A percentile compares a stretch with the other conserved stretches of the same genome.
Evolutionary conservation across 2,329 filamentous ascomycete genomes (phyloP).

Genomic region (Pseudovirgaria hyperparasitica): DNA sequence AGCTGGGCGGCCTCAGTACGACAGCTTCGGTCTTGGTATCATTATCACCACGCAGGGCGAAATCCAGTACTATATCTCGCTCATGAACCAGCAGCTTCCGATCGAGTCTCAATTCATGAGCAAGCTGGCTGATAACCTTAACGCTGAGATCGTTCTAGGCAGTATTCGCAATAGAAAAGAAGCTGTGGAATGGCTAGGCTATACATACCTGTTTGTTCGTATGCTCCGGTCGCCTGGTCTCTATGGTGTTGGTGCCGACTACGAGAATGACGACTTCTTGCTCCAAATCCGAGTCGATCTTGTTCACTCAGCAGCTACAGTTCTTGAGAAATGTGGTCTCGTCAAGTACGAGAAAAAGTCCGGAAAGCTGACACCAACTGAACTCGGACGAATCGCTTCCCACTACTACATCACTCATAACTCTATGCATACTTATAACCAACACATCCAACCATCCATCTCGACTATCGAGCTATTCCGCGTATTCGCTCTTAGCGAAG

Average conservation of each 20-base stretch:
- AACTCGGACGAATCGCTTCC: conserved; percentile 88
- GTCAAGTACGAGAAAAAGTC: conserved; percentile 93
- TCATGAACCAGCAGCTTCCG: conserved; percentile 92
- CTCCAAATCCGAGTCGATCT: conserved; percentile 98
- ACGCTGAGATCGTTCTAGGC: conserved; percentile 89
- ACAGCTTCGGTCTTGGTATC: conserved; percentile 96
- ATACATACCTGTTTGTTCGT: conserved; percentile 93
- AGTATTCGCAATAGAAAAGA: conserved; percentile 88
- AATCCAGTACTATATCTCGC: conserved; percentile 92
- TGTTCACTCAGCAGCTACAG: conserved; percentile 80
- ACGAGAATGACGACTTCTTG: conserved; percentile 78
- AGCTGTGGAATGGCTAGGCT: conserved; percentile 97
- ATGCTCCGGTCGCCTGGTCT: conserved; percentile 93
- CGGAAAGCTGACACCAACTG: conserved; percentile 77
- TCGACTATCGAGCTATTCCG: conserved; percentile 93
- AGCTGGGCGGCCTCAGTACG: conserved; percentile 90
- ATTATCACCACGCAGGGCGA: conserved; percentile 94
- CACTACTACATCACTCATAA: conserved; percentile 97
- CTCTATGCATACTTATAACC: conserved; percentile 96
- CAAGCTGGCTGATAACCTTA: conserved; percentile 87
- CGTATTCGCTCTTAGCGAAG: conserved; percentile 87
- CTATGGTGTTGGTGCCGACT: conserved; percentile 92
- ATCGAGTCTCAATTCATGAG: conserved; percentile 95
- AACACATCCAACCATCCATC: conserved; percentile 84
- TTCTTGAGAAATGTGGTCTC: conserved; percentile 76